These are phyloP conservation scores for Polychaeton citri DNA, from an alignment of 2,329 filamentous ascomycete genomes.

Conservation along the genomic window DNA sequence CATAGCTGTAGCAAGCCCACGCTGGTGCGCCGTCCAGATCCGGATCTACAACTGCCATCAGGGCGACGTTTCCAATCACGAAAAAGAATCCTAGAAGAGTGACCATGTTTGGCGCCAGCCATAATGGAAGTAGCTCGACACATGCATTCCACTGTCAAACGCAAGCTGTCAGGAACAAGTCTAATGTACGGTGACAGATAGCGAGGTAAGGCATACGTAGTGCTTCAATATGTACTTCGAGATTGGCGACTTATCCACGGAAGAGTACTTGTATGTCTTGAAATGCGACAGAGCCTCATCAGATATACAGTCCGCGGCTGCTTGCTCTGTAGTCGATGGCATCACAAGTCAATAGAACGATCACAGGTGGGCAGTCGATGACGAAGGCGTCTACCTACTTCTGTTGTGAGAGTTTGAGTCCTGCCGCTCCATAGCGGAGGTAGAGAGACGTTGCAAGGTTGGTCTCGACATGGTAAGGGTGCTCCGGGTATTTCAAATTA, in stretches of 20 bases:
- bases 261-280: conserved; percentile 93
- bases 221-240: conserved; percentile 89
- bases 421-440: conserved; percentile 1
- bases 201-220: conserved; percentile 63
- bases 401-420: background rate
- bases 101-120: conserved; percentile 96
- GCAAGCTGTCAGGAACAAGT: no score
- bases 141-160: conserved; percentile 79
- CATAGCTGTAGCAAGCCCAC: conserved; percentile 95
- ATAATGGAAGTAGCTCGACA: conserved; percentile 82
- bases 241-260: conserved; percentile 87
- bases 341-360: background rate
- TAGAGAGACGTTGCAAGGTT: background rate
- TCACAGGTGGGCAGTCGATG: background rate
- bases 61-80: conserved; percentile 70
- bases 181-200: no score
- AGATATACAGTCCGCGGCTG: conserved; percentile 61
- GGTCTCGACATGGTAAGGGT: background rate
- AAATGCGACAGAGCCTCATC: conserved; percentile 85
- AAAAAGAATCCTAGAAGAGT: conserved; percentile 91
- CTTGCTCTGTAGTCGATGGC: conserved; percentile 32
- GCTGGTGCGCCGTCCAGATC: conserved; percentile 70
- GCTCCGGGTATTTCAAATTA: no score
- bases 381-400: no score
- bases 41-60: conserved; percentile 69